A percentile compares a stretch with the other conserved stretches of the same genome.
Evolutionary conservation across 306 rosid species (phyloP).

Genomic region (Ormosia emarginata): DNA sequence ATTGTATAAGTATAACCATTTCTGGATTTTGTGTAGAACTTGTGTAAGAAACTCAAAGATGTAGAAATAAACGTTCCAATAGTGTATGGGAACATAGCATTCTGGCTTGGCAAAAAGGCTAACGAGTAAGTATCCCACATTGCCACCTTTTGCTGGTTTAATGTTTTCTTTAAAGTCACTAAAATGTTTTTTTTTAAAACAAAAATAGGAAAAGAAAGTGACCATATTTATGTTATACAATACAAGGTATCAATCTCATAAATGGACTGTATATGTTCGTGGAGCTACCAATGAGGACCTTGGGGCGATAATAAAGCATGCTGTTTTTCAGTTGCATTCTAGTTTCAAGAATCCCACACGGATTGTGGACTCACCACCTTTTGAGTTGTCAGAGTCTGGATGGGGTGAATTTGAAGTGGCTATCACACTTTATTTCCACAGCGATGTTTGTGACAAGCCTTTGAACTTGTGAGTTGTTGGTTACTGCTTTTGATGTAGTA

Average conservation of each 20-base stretch:
- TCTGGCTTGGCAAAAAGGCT: conserved; percentile 92
- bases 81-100: conserved; percentile 74
- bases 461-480: conserved; percentile 64
- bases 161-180: conserved; percentile 20
- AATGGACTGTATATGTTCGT: conserved; percentile 82
- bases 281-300: conserved; percentile 76
- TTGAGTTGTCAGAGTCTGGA: conserved; percentile 78
- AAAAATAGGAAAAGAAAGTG: not conserved
- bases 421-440: conserved; percentile 64
- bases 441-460: conserved; percentile 74
- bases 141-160: conserved; percentile 14
- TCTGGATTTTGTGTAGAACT: conserved; percentile 50
- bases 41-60: conserved; percentile 63
- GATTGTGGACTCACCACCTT: conserved; percentile 70
- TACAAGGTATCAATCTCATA: conserved; percentile 72
- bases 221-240: conserved; percentile 11
- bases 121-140: conserved; percentile 63
- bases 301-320: conserved; percentile 58
- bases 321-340: conserved; percentile 78
- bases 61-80: conserved; percentile 72
- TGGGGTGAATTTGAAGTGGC: conserved; percentile 87
- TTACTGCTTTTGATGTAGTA: conserved; percentile 25
- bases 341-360: conserved; percentile 81
- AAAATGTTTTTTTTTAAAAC: not conserved
- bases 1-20: conserved; percentile 20